Conservation (phyloP, 164 flowering plant species). For the Paratinospora sagittata region DNA sequence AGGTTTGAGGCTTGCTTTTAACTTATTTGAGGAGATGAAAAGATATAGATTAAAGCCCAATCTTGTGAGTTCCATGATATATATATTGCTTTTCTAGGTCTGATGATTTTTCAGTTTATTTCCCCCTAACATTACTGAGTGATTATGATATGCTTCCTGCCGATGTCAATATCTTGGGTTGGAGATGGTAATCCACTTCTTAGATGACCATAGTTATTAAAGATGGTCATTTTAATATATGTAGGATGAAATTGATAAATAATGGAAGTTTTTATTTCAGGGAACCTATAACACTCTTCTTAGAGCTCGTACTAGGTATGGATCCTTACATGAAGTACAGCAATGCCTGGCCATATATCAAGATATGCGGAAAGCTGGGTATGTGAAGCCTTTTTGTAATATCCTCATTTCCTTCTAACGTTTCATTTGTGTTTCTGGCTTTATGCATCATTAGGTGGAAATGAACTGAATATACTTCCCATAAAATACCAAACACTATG, state of each 20-base stretch:
- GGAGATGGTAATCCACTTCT: too few species aligned
- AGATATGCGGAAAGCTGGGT: constrained; percentile 94
- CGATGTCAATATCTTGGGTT: background rate
- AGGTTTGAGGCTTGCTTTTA: constrained; percentile 51
- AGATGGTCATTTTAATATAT: too few species aligned
- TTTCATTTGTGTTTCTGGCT: too few species aligned
- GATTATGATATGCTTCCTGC: background rate
- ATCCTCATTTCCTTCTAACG: too few species aligned
- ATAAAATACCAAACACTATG: background rate
- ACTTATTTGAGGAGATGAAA: constrained; percentile 75
- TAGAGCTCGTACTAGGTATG: constrained; percentile 71
- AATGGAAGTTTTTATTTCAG: constrained; percentile 34
- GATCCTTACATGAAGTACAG: constrained; percentile 71
- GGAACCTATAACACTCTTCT: constrained; percentile 87
- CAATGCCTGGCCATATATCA: constrained; percentile 81
- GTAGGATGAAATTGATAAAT: constrained; percentile 3
- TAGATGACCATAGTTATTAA: too few species aligned
- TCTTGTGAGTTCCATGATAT: constrained; percentile 41
- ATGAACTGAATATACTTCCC: too few species aligned
- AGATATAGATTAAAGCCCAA: constrained; percentile 55
- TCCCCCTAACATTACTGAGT: background rate
- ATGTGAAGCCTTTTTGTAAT: too few species aligned
- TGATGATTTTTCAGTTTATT: background rate
- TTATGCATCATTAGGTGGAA: too few species aligned
- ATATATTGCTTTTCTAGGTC: background rate